A percentile compares a stretch with the other conserved stretches of the same genome.
These are phyloP conservation scores for Thermoascus crustaceus DNA, from an alignment of 2,329 filamentous ascomycete species.

Conservation along the genomic window DNA sequence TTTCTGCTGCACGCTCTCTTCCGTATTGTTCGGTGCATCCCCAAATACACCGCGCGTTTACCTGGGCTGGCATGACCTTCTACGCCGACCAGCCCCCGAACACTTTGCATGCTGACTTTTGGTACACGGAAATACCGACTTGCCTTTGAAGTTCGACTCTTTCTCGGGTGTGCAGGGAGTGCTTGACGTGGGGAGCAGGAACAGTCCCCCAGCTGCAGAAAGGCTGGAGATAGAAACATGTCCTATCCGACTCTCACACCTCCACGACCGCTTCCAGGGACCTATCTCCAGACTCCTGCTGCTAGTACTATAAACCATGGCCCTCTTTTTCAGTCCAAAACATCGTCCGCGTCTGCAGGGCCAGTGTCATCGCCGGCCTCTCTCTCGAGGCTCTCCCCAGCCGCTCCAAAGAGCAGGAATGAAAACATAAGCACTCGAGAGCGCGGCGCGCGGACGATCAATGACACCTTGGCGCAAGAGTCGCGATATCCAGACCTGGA, in stretches of 20 bases:
- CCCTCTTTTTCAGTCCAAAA: constrained; percentile 25
- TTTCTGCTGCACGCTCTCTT: constrained; percentile 14
- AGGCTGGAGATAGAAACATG: constrained; percentile 24
- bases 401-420: constrained; percentile 36
- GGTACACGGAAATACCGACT: not conserved
- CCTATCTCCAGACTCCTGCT: constrained; percentile 35
- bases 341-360: constrained; percentile 19
- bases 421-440: constrained; percentile 60
- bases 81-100: not conserved
- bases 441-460: constrained; percentile 76
- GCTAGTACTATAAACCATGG: constrained; percentile 28
- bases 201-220: constrained; percentile 11
- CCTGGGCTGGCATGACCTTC: constrained; percentile 1
- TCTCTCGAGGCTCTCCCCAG: constrained; percentile 28
- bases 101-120: not conserved
- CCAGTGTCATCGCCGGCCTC: constrained; percentile 21
- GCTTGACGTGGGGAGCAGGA: constrained; percentile 18
- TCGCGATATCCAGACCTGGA: constrained; percentile 82
- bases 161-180: constrained; percentile 10
- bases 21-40: constrained; percentile 3
- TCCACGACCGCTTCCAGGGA: constrained; percentile 33
- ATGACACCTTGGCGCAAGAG: constrained; percentile 66
- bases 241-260: constrained; percentile 36
- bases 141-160: not conserved
- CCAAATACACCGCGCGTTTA: too few species aligned